Base-by-base conservation (phyloP, 2,329 filamentous ascomycete species). In the Sporothrix schenckii region DNA sequence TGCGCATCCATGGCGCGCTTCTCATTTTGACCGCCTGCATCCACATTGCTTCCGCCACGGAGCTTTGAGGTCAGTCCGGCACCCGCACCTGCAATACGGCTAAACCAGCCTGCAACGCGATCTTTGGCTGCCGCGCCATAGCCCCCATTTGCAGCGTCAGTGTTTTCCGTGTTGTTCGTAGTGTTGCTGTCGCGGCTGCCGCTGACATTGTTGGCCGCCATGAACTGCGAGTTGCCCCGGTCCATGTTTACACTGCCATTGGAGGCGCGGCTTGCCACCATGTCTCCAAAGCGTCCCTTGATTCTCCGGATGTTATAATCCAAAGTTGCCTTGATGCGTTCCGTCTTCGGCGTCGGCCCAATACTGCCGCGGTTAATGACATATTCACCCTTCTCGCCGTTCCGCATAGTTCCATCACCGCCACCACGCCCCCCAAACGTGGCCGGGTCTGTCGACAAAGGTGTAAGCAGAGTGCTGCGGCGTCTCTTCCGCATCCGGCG, bases 201-300 rank as follows among this genome's bases (percentile, higher is more conserved):
- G 16, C 19, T 19, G 44, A 9, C 30, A 19, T 49, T 72, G 67
- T 74, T 70, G 1, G 76, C 69, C 30, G 81, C 79, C 71, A 81
- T 78, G 72, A 85, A 86, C 73, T 87, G 86, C 10, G 86, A 86
- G 73, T 84, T 85, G 7, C 84, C 83, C 63, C 84, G 80, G 76
- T 87, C 82, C 72, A 86, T 79, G 70, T 86, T 82, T 78, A 60
- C 76, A 73, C 34, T 39, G n/a, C 61, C 58, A 58, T 47, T 65
- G n/a, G 21, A 50, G 13, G 68, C 21, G 3, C 66, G 60, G 39
- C 73, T 71, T n/a, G 75, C 71, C 61, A 80, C 72, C 56, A 80
- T 68, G 30, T 75, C 73, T 61, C 76, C 76, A 44, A 83, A 73
- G 4, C 78, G 77, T 21, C 78, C 80, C 11, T 79, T 78, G 39